phyloP scores from a whole-genome alignment of 2,329 filamentous ascomycete genomes.

The Paraconiothyrium sp. region DNA sequence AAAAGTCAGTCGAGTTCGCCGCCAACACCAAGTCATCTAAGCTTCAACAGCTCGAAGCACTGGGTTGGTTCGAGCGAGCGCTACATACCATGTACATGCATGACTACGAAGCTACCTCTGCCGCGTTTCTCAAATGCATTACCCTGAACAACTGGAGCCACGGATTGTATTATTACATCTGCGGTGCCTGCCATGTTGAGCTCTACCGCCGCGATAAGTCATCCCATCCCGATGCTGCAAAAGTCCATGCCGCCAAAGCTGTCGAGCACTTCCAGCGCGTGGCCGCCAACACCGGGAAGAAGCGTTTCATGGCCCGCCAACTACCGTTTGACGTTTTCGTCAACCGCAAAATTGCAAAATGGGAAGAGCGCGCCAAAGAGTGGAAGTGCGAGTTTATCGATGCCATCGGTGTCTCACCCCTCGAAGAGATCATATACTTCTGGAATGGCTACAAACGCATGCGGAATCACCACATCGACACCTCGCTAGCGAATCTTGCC shows the following conservation, averaged over 20 bases:
- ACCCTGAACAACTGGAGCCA: conserved; percentile 84
- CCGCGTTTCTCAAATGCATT: conserved; percentile 71
- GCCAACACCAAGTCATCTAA: conserved; percentile 68
- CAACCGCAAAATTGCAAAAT: conserved; percentile 83
- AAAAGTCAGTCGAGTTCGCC: conserved; percentile 73
- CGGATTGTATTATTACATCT: conserved; percentile 88
- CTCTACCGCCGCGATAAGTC: conserved; percentile 73
- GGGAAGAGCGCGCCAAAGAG: conserved; percentile 78
- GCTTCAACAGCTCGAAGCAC: conserved; percentile 87
- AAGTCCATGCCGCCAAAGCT: conserved; percentile 59
- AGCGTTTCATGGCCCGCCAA: conserved; percentile 87
- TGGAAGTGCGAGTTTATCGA: conserved; percentile 75
- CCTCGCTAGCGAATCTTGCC: conserved; percentile 68
- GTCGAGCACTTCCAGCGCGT: conserved; percentile 76
- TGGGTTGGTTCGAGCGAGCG: conserved; percentile 85
- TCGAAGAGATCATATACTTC: conserved; percentile 91
- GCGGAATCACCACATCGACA: conserved; percentile 70
- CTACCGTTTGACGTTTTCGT: conserved; percentile 91
- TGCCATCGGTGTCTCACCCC: conserved; percentile 80
- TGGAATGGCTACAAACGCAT: conserved; percentile 92
- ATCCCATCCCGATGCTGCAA: conserved; percentile 53
- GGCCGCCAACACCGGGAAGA: conserved; percentile 79
- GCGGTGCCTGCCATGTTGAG: conserved; percentile 80
- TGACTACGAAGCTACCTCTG: conserved; percentile 76
- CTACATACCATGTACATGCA: conserved; percentile 82